Evolutionary conservation across 2,329 filamentous ascomycete species (phyloP).

Genomic region (Juglanconis sp.): DNA sequence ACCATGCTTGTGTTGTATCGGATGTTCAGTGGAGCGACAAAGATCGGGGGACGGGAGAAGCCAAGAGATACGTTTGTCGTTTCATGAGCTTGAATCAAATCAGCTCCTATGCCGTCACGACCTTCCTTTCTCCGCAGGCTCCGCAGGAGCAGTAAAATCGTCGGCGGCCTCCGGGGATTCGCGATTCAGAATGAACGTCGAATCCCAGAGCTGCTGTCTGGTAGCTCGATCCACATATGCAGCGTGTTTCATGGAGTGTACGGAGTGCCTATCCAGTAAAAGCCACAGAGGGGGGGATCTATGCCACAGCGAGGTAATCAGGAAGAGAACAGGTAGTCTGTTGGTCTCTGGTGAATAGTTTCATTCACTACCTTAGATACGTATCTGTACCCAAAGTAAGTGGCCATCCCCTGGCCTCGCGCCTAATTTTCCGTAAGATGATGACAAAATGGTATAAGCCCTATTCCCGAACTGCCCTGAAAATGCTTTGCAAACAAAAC

Average conservation of each 20-base stretch:
- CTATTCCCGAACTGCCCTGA: constrained; percentile 5
- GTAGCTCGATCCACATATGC: not conserved
- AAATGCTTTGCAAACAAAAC: constrained; percentile 11
- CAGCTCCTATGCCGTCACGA: not conserved
- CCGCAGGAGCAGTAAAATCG: not conserved
- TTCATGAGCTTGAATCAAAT: not conserved
- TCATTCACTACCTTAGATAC: not conserved
- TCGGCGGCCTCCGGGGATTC: not conserved
- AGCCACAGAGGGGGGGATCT: not conserved
- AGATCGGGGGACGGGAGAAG: not conserved
- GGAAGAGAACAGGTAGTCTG: not conserved
- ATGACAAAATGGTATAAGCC: constrained; percentile 17
- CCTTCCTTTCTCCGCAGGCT: not conserved
- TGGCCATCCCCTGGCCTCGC: not conserved
- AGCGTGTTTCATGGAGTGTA: not conserved
- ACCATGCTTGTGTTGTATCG: not conserved
- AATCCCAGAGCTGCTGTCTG: not conserved
- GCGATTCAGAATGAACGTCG: not conserved
- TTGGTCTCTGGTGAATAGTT: not conserved
- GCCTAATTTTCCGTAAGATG: not conserved
- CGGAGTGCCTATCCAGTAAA: not conserved
- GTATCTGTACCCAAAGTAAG: not conserved
- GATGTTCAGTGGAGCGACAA: not conserved
- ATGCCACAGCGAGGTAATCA: not conserved
- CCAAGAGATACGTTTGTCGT: not conserved